These are phyloP conservation scores for Neocucurbitaria cava DNA, from an alignment of 2,329 filamentous ascomycete species.

Conservation along the genomic window DNA sequence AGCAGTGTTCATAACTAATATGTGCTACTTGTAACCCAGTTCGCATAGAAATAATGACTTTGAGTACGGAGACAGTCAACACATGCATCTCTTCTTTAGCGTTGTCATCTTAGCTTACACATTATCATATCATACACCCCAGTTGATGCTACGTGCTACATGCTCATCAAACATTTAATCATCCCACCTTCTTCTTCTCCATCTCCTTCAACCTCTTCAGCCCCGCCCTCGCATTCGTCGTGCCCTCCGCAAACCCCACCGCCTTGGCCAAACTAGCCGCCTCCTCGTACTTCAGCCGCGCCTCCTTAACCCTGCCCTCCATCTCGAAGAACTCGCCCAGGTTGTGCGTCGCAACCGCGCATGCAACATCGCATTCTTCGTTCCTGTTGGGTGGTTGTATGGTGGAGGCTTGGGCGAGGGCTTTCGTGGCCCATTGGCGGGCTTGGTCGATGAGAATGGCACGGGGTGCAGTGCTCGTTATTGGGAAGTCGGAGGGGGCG, in stretches of 20 bases:
- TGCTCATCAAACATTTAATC: too few species aligned
- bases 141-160: not conserved
- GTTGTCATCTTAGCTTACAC: too few species aligned
- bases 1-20: too few species aligned
- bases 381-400: conserved; percentile 72
- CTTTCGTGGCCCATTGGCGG: conserved; percentile 79
- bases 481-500: conserved; percentile 45
- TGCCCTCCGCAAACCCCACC: conserved; percentile 56
- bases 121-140: not conserved
- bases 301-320: conserved; percentile 69
- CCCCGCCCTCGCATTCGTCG: conserved; percentile 50
- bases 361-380: conserved; percentile 82
- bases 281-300: conserved; percentile 72
- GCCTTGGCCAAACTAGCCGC: conserved; percentile 65
- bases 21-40: too few species aligned
- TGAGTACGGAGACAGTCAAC: too few species aligned
- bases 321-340: conserved; percentile 84
- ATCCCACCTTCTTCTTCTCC: conserved; percentile 21
- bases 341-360: conserved; percentile 84
- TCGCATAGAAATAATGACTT: too few species aligned
- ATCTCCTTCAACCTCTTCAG: conserved; percentile 45
- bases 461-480: conserved; percentile 58
- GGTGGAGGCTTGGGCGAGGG: conserved; percentile 69
- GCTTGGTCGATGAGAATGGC: conserved; percentile 72
- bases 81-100: too few species aligned